Evolutionary conservation across 176 grass and related monocot species (phyloP).

Genomic region (Aegilops umbellulata): DNA sequence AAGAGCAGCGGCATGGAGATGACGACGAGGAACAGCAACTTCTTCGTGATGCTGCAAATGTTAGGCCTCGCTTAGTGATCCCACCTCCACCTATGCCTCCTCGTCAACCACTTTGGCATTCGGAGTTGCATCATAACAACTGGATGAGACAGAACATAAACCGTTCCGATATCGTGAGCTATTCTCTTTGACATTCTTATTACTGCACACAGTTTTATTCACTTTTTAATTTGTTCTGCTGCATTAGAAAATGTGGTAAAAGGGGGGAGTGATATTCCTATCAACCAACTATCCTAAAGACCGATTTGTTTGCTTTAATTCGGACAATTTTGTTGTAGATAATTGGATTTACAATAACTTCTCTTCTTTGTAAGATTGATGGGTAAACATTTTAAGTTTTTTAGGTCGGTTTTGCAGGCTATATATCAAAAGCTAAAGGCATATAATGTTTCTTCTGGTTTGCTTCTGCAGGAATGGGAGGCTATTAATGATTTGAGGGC

Average conservation of each 20-base stretch:
- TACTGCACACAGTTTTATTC: neutral
- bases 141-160: slow-evolving; percentile 89
- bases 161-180: slow-evolving; percentile 79
- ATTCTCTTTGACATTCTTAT: slow-evolving; percentile 29
- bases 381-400: neutral
- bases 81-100: slow-evolving; percentile 83
- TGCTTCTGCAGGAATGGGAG: slow-evolving; percentile 90
- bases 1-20: slow-evolving; percentile 45
- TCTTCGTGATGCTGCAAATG: slow-evolving; percentile 36
- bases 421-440: neutral
- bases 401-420: neutral
- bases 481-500: slow-evolving; percentile 93
- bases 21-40: slow-evolving; percentile 52
- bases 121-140: slow-evolving; percentile 71
- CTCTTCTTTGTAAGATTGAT: neutral
- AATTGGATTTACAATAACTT: neutral
- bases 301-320: neutral
- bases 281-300: no score
- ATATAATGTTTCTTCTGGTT: slow-evolving; percentile 16
- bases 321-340: neutral
- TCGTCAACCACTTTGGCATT: slow-evolving; percentile 69
- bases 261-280: neutral
- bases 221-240: neutral
- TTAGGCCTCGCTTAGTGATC: slow-evolving; percentile 50
- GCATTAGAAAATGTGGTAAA: neutral